Evolutionary conservation across 306 rosid species (phyloP).

Genomic region (Castanea sativa): DNA sequence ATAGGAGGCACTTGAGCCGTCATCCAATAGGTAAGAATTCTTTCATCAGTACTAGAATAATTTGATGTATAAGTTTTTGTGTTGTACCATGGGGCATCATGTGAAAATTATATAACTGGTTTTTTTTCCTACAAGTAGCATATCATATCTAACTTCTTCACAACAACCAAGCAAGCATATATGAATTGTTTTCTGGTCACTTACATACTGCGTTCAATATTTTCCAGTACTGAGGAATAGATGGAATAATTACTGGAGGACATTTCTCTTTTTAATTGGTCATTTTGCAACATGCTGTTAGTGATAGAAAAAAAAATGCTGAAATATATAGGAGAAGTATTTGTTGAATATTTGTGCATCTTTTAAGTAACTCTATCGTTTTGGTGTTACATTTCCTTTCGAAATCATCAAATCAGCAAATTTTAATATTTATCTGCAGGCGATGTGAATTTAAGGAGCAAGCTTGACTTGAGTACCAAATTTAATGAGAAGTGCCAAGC

Average conservation of each 20-base stretch:
- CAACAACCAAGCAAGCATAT: no score
- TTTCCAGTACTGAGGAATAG: background rate
- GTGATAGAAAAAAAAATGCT: background rate
- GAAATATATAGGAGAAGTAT: background rate
- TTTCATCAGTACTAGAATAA: background rate
- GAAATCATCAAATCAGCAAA: background rate
- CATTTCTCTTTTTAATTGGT: background rate
- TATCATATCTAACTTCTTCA: background rate
- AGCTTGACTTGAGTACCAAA: constrained; percentile 23
- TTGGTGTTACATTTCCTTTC: background rate
- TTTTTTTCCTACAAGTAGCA: background rate
- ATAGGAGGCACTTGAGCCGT: constrained; percentile 25
- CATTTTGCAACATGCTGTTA: background rate
- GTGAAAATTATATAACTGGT: background rate
- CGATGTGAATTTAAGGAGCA: constrained; percentile 27
- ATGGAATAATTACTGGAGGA: background rate
- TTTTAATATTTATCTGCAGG: constrained; percentile 33
- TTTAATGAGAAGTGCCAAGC: constrained; percentile 37
- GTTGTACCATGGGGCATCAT: background rate
- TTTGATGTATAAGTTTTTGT: background rate
- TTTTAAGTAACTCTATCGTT: background rate
- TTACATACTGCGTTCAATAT: background rate
- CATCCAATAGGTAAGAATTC: constrained; percentile 36
- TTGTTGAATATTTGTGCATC: background rate
- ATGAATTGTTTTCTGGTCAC: no score